Percentiles rank a stretch among this genome's conserved stretches.
Evolutionary conservation across 129 eudicot genomes (phyloP).

Genomic region (Flaveria brownii): DNA sequence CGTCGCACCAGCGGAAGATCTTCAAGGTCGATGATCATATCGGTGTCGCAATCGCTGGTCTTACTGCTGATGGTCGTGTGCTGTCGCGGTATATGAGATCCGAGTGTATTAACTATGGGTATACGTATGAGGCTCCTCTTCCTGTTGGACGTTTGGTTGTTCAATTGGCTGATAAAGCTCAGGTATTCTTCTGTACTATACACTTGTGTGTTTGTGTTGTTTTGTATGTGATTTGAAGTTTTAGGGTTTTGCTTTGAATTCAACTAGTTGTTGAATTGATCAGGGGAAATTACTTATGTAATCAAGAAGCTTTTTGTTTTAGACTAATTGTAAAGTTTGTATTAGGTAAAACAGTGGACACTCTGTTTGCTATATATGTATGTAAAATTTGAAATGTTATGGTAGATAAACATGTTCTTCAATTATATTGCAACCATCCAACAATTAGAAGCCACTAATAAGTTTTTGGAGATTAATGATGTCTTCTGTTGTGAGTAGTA

Average conservation of each 20-base stretch:
- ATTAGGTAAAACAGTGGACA: background rate
- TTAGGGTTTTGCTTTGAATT: conserved; percentile 29
- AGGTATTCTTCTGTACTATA: conserved; percentile 34
- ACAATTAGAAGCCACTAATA: too few species aligned
- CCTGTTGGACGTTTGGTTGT: conserved; percentile 96
- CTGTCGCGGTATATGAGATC: conserved; percentile 86
- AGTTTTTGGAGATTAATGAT: too few species aligned
- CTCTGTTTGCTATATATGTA: background rate
- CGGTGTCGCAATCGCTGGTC: conserved; percentile 97
- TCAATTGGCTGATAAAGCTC: conserved; percentile 98
- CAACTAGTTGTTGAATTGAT: background rate
- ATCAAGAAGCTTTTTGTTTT: background rate
- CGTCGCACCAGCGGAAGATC: conserved; percentile 97
- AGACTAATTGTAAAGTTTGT: too few species aligned
- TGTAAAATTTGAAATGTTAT: background rate
- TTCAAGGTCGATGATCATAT: conserved; percentile 96
- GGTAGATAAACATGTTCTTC: too few species aligned
- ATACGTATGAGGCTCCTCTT: conserved; percentile 76
- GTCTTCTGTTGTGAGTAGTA: too few species aligned
- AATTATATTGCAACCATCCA: too few species aligned
- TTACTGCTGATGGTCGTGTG: conserved; percentile 98
- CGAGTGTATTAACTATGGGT: conserved; percentile 74
- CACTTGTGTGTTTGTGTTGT: too few species aligned
- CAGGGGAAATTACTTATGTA: background rate
- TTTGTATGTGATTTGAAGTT: background rate